These are phyloP conservation scores for Saccharomyces kudriavzevii DNA, from an alignment of 805 yeast genomes.

Conservation along the genomic window DNA sequence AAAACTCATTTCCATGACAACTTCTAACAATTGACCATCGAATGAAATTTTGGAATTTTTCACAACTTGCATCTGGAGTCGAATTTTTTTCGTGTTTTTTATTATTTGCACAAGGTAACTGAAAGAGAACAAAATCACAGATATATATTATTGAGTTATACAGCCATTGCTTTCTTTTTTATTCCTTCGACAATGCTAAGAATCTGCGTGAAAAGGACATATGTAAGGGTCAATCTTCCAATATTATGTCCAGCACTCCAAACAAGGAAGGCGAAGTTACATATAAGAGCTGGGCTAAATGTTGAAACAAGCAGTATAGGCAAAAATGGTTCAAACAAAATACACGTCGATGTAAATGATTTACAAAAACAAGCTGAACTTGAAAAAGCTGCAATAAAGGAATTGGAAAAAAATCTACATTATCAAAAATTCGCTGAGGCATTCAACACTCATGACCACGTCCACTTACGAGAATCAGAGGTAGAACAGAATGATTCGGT, in stretches of 20 bases:
- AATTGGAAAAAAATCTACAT: constrained; percentile 13
- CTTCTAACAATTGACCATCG: background rate
- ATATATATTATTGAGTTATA: background rate
- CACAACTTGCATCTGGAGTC: background rate
- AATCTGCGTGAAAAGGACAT: background rate
- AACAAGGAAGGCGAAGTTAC: background rate
- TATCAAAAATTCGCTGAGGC: constrained; percentile 13
- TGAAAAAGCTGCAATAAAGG: constrained; percentile 10
- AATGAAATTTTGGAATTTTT: background rate
- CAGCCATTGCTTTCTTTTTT: background rate
- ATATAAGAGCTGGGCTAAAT: background rate
- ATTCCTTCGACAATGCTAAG: background rate
- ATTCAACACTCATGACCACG: constrained; percentile 7
- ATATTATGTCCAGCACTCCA: background rate
- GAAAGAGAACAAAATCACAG: background rate
- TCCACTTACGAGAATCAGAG: constrained; percentile 32
- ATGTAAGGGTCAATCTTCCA: background rate
- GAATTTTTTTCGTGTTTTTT: background rate
- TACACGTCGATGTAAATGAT: background rate
- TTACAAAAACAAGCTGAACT: constrained; percentile 1
- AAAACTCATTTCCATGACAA: background rate
- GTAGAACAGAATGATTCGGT: constrained; percentile 35
- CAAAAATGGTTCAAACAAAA: constrained; percentile 7
- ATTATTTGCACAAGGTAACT: background rate
- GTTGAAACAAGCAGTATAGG: constrained; percentile 2